phyloP scores from a whole-genome alignment of 139 green algal genomes.

The Auxenochlorella pyrenoidosa region DNA sequence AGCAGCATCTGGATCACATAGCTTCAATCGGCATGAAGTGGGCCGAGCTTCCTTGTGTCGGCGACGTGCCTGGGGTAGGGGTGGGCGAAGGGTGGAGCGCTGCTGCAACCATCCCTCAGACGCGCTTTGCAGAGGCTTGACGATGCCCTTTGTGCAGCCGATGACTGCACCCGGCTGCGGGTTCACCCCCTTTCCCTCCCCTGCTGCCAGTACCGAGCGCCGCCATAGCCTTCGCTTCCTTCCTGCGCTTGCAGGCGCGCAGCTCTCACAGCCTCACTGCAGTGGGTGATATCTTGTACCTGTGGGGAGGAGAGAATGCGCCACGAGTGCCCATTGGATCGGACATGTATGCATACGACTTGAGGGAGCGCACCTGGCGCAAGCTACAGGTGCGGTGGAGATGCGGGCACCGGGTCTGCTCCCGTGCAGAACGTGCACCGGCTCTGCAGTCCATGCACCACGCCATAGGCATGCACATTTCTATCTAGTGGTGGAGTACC shows the following conservation, averaged over 20 bases:
- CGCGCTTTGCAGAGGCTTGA: too few relatives aligned
- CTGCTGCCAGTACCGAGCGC: background rate
- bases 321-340: slow-evolving; percentile 22
- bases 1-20: background rate
- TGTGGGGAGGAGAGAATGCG: slow-evolving; percentile 60
- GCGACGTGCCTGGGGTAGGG: slow-evolving; percentile 4
- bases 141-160: background rate
- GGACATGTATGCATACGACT: background rate
- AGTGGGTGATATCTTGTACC: slow-evolving; percentile 11
- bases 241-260: background rate
- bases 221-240: background rate
- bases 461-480: background rate
- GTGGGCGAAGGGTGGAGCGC: background rate
- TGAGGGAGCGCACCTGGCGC: background rate
- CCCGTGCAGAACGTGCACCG: too few relatives aligned
- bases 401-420: too few relatives aligned
- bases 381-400: background rate
- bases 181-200: background rate
- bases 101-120: background rate
- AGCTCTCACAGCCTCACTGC: slow-evolving; percentile 24
- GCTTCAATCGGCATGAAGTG: background rate
- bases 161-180: too few relatives aligned
- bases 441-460: too few relatives aligned
- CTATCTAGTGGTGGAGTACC: background rate
- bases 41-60: background rate